Evolutionary conservation across 2,329 filamentous ascomycete genomes (phyloP), one percentile per base, ranked within the genome.

Genomic region (Zymoseptoria brevis): DNA sequence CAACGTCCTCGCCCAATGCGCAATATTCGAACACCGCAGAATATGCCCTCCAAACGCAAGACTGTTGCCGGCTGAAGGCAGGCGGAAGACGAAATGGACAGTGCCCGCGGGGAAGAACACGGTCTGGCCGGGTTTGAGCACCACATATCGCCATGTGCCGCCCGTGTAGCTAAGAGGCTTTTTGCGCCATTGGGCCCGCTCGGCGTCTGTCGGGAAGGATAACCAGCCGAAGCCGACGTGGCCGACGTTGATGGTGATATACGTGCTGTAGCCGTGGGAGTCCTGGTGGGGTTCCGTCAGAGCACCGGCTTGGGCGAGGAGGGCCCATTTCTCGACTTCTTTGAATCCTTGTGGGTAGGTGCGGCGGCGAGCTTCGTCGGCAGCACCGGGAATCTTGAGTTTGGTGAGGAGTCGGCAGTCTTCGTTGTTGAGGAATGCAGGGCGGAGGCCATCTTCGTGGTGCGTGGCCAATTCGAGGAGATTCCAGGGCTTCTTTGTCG

Each of bases 1-100:
- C 51, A 79, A 66, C 54, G 75, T 77, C 67, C 76, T 74, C 11
- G 77, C 70, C 73, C 78, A 77, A 56, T 75, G 67, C 8, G 76
- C 72, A 11, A 72, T 69, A 55, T 68, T 70, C n/a, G 68, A 70
- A 60, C 68, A 71, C 24, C 70, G 64, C 35, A 72, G 56, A 4
- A 71, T 62, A 49, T 72, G 70, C 7, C 70, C 70, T 16, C 70
- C 70, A 55, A 72, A 72, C 5, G 69, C 68, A 26, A 72, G 64
- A 26, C 67, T 72, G 63, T 69, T 62, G 26, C 70, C 69, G 13
- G 57, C 67, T 8, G 62, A 57, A 7, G 64, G 62, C n/a, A 71
- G 59, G 16, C 70, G 69, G 55, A 71, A 72, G 50, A 72, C 69
- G 61, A 71, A 71, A 59, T 72, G 70, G 8, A 72, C 68, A 2